phyloP scores from a whole-genome alignment of 306 rosid species.

The Crotalaria pallida region DNA sequence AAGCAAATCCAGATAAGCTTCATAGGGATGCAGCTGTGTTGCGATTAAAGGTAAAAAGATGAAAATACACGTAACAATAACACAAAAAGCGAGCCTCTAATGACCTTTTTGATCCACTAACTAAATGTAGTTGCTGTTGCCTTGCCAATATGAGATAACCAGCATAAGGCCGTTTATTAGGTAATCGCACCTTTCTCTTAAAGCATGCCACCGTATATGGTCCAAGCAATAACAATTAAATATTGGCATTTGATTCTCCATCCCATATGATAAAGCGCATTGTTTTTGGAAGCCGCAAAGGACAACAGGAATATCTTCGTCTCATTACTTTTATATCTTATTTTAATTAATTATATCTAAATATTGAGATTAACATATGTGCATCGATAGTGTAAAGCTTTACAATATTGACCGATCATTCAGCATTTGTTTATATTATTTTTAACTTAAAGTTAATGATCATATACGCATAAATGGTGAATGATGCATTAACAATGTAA shows the following conservation, averaged over 20 bases:
- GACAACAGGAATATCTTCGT: no score
- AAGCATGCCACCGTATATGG: neutral
- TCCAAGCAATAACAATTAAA: neutral
- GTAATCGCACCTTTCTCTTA: neutral
- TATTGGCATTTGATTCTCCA: neutral
- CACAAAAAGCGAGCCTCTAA: neutral
- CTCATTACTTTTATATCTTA: no score
- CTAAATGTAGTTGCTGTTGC: no score
- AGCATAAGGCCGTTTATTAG: neutral
- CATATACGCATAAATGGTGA: no score
- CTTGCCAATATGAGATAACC: neutral
- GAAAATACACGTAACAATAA: neutral
- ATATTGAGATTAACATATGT: no score
- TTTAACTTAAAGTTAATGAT: no score
- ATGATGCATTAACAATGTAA: no score
- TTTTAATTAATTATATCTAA: no score
- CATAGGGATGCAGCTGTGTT: no score
- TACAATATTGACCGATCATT: no score
- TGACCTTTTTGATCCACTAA: neutral
- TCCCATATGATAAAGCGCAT: neutral
- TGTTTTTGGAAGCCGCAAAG: neutral
- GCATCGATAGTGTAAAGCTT: no score
- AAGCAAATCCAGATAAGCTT: neutral
- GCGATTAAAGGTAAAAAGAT: neutral
- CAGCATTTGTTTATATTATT: no score